Evolutionary conservation across 768 basidiomycete species (phyloP).

Genomic region (Rhodocollybia butyracea): DNA sequence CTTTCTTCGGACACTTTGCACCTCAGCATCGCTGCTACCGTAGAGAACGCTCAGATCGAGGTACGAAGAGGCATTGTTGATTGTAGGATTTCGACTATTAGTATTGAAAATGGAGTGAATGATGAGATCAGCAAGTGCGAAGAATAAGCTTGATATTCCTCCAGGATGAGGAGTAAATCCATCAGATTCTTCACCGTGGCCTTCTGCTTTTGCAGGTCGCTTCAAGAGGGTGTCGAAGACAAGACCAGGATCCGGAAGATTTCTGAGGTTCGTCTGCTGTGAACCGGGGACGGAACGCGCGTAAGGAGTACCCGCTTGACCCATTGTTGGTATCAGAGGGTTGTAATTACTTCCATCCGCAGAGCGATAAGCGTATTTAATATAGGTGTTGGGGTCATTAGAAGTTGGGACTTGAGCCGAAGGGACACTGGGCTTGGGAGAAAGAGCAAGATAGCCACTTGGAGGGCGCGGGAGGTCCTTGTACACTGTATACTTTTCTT

Average conservation of each 20-base stretch:
- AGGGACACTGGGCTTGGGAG: slow-evolving; percentile 14
- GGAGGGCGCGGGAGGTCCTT: slow-evolving; percentile 81
- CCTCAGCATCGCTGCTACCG: slow-evolving; percentile 46
- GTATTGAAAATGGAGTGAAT: slow-evolving; percentile 72
- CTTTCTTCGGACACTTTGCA: slow-evolving; percentile 47
- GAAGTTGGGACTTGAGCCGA: slow-evolving; percentile 6
- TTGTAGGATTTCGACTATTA: slow-evolving; percentile 38
- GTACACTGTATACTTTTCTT: slow-evolving; percentile 48
- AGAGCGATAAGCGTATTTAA: slow-evolving; percentile 51
- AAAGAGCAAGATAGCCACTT: slow-evolving; percentile 40
- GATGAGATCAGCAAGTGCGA: slow-evolving; percentile 75
- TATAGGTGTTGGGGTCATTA: slow-evolving; percentile 7
- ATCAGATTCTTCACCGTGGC: background rate
- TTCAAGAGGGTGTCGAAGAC: slow-evolving; percentile 72
- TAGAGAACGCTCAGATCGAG: slow-evolving; percentile 76
- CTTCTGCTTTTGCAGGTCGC: slow-evolving; percentile 21
- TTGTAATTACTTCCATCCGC: slow-evolving; percentile 64
- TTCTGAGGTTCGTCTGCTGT: slow-evolving; percentile 23
- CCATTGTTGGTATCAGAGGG: slow-evolving; percentile 49
- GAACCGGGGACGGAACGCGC: slow-evolving; percentile 59
- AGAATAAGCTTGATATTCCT: slow-evolving; percentile 72
- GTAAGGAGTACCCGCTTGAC: slow-evolving; percentile 62
- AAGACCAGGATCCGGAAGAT: slow-evolving; percentile 62
- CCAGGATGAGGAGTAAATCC: slow-evolving; percentile 44
- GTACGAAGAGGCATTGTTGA: slow-evolving; percentile 70